A percentile compares a stretch with the other conserved stretches of the same genome.
These are phyloP conservation scores for Tetrastigma voinierianum DNA, from an alignment of 164 flowering plant species.

Conservation along the genomic window DNA sequence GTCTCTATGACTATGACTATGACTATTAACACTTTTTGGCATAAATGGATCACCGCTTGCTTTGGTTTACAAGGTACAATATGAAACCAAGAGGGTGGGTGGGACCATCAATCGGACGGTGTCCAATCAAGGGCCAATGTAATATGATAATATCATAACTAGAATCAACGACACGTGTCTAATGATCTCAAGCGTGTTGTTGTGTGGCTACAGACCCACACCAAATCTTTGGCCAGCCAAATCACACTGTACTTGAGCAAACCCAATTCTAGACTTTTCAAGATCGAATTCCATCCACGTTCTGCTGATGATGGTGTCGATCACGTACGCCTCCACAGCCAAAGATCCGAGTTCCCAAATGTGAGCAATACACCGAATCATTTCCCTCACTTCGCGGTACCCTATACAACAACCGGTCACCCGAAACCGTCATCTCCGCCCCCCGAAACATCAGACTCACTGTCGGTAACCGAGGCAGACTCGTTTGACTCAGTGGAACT, in stretches of 20 bases:
- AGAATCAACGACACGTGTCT: neutral
- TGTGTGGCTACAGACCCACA: neutral
- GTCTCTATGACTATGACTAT: neutral
- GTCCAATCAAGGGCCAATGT: neutral
- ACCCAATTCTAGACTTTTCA: conserved; percentile 55
- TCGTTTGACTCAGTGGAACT: conserved; percentile 23
- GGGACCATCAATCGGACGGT: neutral
- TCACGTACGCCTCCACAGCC: conserved; percentile 64
- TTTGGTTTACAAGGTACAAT: neutral
- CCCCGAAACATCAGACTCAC: conserved; percentile 67
- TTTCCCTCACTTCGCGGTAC: conserved; percentile 36
- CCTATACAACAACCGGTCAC: conserved; percentile 51
- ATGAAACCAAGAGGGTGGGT: neutral
- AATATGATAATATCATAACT: neutral
- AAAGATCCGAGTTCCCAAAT: conserved; percentile 79
- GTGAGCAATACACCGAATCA: conserved; percentile 59
- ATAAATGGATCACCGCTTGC: neutral
- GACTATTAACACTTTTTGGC: too few species aligned
- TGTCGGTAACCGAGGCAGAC: conserved; percentile 39
- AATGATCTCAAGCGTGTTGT: neutral
- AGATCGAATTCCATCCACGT: conserved; percentile 87
- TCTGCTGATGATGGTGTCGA: conserved; percentile 81
- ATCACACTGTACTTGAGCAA: conserved; percentile 61
- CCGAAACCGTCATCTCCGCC: conserved; percentile 62
- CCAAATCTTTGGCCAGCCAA: conserved; percentile 50